Conservation (phyloP, 1,284 basidiomycete genomes). For the Pseudozyma hubeiensis region DNA sequence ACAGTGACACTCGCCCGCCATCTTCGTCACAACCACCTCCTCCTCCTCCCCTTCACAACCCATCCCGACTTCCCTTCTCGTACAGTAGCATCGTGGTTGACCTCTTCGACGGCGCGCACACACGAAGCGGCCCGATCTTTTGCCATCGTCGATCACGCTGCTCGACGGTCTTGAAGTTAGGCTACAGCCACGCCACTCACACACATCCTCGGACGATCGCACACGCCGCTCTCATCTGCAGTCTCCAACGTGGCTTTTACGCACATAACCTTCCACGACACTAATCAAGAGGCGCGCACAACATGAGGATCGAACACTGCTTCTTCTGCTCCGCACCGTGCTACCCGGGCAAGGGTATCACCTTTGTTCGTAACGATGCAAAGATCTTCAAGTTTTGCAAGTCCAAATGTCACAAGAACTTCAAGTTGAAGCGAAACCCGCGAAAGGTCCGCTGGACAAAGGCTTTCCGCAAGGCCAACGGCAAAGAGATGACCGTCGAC, state of each 20-base stretch:
- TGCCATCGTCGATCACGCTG: no score
- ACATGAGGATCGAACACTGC: constrained; percentile 70
- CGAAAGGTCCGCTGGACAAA: constrained; percentile 99
- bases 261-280: no score
- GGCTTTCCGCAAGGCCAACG: constrained; percentile 97
- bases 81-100: no score
- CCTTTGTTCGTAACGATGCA: constrained; percentile 68
- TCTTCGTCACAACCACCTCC: background rate
- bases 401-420: constrained; percentile 69
- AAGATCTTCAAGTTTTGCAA: constrained; percentile 67
- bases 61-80: no score
- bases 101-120: no score
- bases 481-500: constrained; percentile 99
- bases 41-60: background rate
- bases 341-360: constrained; percentile 84
- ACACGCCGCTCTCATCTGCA: background rate
- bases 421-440: constrained; percentile 99
- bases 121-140: no score
- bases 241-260: no score
- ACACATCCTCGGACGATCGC: no score
- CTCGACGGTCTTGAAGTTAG: no score
- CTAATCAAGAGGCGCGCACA: background rate
- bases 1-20: background rate
- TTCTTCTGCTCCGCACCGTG: constrained; percentile 85
- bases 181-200: no score